A percentile compares a stretch with the other conserved stretches of the same genome.
Evolutionary conservation across 768 basidiomycete species (phyloP).

Genomic region (Boletus reticuloceps): DNA sequence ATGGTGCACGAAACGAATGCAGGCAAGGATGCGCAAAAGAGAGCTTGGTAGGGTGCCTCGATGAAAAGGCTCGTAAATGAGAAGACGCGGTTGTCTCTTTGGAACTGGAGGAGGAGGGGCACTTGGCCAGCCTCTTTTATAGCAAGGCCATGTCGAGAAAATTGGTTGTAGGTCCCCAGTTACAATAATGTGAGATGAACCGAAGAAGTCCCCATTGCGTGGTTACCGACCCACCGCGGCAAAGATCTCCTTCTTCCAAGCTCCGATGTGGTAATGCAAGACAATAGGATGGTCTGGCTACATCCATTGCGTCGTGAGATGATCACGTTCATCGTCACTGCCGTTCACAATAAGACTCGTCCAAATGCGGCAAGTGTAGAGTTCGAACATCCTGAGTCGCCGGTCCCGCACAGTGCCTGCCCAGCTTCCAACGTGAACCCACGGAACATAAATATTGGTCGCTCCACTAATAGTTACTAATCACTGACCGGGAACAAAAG

Average conservation of each 20-base stretch:
- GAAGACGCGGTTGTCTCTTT: neutral
- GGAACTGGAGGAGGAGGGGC: neutral
- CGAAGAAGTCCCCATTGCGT: neutral
- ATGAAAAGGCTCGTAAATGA: conserved; percentile 1
- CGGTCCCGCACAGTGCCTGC: neutral
- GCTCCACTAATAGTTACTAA: neutral
- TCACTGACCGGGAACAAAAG: conserved; percentile 6
- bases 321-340: neutral
- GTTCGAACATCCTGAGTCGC: neutral
- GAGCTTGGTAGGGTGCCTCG: neutral
- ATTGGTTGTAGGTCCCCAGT: neutral
- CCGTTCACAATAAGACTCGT: conserved; percentile 16
- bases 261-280: conserved; percentile 4
- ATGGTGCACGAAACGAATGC: neutral
- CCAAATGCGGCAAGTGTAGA: conserved; percentile 24
- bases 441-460: neutral
- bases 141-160: conserved; percentile 6
- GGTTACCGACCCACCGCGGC: neutral
- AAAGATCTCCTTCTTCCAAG: neutral
- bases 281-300: conserved; percentile 19
- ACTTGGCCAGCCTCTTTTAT: conserved; percentile 14
- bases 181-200: neutral
- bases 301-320: conserved; percentile 6
- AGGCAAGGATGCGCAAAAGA: neutral
- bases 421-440: neutral